Percentiles rank a stretch among this genome's conserved stretches.
phyloP scores from a whole-genome alignment of 208 protist species.

The Trypanosoma theileri region DNA sequence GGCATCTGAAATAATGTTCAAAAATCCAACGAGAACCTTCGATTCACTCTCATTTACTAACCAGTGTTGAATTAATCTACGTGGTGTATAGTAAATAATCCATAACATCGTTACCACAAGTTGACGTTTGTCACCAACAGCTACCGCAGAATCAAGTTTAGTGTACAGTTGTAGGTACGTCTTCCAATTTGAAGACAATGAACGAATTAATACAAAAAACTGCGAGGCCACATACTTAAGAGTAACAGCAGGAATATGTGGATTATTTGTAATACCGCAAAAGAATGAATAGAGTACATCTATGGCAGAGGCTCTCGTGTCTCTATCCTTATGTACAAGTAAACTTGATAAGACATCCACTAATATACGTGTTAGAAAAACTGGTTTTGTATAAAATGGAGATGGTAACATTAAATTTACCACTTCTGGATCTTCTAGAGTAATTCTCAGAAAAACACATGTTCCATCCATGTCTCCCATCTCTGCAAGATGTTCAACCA shows the following conservation, averaged over 20 bases:
- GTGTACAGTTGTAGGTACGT: conserved; percentile 51
- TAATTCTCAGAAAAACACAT: conserved; percentile 64
- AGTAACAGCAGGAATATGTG: conserved; percentile 47
- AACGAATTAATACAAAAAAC: conserved; percentile 58
- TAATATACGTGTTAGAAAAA: conserved; percentile 73
- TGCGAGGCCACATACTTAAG: conserved; percentile 71
- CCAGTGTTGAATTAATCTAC: conserved; percentile 44
- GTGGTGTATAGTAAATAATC: conserved; percentile 81
- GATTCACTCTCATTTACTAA: conserved; percentile 43
- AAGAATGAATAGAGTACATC: conserved; percentile 73
- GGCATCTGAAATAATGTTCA: conserved; percentile 67
- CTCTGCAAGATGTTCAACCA: conserved; percentile 63
- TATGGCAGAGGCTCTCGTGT: conserved; percentile 45
- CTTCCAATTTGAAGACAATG: conserved; percentile 67
- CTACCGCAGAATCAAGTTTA: conserved; percentile 36
- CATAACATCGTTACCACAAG: conserved; percentile 67
- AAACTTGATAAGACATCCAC: conserved; percentile 57
- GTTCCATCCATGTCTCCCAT: conserved; percentile 58
- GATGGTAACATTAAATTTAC: conserved; percentile 66
- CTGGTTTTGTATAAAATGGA: conserved; percentile 34
- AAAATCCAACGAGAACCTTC: conserved; percentile 63
- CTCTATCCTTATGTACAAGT: conserved; percentile 55
- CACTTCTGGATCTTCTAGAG: conserved; percentile 66
- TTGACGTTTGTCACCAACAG: conserved; percentile 59
- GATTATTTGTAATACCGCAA: conserved; percentile 58